These are phyloP conservation scores for Gossypium ekmanianum DNA, from an alignment of 345 rosid species.

Conservation along the genomic window DNA sequence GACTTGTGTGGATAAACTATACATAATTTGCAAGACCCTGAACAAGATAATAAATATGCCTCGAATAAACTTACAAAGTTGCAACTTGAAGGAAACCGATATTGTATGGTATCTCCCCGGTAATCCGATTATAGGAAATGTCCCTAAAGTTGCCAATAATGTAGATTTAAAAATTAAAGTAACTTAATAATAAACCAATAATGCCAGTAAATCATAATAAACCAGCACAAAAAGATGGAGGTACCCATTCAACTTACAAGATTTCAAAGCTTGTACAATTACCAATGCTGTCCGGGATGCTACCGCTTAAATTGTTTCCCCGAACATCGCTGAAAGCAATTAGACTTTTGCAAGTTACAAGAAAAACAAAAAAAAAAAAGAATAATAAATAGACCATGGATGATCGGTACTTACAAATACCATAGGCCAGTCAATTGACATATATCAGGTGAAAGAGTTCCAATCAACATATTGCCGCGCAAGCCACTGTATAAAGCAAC, in stretches of 20 bases:
- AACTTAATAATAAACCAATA: too few species aligned
- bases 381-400: not conserved
- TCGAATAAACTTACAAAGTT: slow-evolving; percentile 56
- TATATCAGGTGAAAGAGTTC: slow-evolving; percentile 78
- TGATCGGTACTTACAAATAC: slow-evolving; percentile 74
- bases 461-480: slow-evolving; percentile 73
- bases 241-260: slow-evolving; percentile 42
- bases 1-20: not conserved
- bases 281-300: slow-evolving; percentile 85
- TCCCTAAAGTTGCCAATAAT: slow-evolving; percentile 44
- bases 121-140: slow-evolving; percentile 75
- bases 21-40: not conserved
- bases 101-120: slow-evolving; percentile 89
- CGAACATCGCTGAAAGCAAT: slow-evolving; percentile 73
- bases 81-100: slow-evolving; percentile 97
- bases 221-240: not conserved
- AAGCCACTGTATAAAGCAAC: slow-evolving; percentile 51
- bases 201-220: not conserved
- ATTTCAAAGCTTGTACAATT: slow-evolving; percentile 95
- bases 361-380: not conserved
- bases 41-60: not conserved
- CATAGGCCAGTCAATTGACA: slow-evolving; percentile 94
- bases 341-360: not conserved
- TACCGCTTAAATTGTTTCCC: slow-evolving; percentile 78
- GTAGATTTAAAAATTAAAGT: not conserved